Base-by-base conservation (phyloP, 768 basidiomycete genomes). In the Hortiboletus flavorubellus region DNA sequence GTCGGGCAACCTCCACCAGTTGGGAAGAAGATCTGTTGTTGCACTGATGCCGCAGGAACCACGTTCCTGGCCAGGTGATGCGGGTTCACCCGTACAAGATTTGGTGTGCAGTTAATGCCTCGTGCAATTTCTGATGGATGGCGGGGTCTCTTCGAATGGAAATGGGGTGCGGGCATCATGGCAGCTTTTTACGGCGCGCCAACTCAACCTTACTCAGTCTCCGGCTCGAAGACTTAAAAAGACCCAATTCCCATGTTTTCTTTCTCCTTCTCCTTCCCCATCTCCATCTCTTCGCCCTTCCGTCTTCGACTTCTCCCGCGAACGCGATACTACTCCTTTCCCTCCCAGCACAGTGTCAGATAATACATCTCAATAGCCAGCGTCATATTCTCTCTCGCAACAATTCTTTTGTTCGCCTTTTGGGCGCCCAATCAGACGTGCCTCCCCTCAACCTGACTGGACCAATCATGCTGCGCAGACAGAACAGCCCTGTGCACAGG, bases 81-180 rank as follows among this genome's bases (percentile, higher is more conserved):
- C 44, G 54, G 43, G 15, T 55, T 16, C 21, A 8, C 33, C 54
- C 46, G 50, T 29, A 47, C 47, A 18, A 39, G 23, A 58, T 56
- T 26, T 34, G 51, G 56, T 49, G 47, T 51, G 16, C 40, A 53
- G 47, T 49, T 54, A 44, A 50, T 45, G 66, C 65, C 66, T 68
- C 66, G 61, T 68, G 65, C 31, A 45, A 5, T 30, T 49, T 18
- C 26, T 62, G 64, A 68, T 66, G 58, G 46, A 51, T 60, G 60
- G 64, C 56, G 2, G 49, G 26, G 46, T 33, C 16, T 34, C 11
- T 64, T 65, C 53, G 39, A 57, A 59, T 56, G 53, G 64, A 57
- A 67, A 56, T 53, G 39, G 41, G 23, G 56, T 46, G 46, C 56
- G 56, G 56, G 49, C 51, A 57, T 35, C 23, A 37, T 58, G 57